Evolutionary conservation across 345 rosid genomes (phyloP).

Genomic region (Limnanthes douglasii): DNA sequence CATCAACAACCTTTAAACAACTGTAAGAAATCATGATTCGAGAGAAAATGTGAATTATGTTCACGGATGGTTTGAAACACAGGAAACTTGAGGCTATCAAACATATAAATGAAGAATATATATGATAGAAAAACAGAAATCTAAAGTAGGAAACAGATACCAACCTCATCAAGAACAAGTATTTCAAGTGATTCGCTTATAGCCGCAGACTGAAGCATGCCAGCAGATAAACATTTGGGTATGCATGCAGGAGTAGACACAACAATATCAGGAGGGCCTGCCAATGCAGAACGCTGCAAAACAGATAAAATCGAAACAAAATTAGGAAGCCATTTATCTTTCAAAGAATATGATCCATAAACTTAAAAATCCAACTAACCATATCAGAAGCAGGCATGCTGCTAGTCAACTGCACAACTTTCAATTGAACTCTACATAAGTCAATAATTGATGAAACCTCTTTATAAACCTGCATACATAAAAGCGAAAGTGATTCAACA

Average conservation of each 20-base stretch:
- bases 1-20: constrained; percentile 10
- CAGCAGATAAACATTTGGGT: constrained; percentile 60
- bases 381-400: constrained; percentile 58
- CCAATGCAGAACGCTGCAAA: constrained; percentile 56
- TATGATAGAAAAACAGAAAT: neutral
- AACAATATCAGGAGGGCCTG: constrained; percentile 61
- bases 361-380: constrained; percentile 23
- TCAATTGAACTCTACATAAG: constrained; percentile 62
- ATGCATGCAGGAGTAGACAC: constrained; percentile 79
- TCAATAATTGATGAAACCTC: constrained; percentile 56
- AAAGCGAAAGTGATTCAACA: neutral
- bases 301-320: neutral
- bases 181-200: constrained; percentile 56
- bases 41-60: neutral
- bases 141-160: neutral
- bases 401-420: constrained; percentile 56
- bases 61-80: neutral
- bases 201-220: constrained; percentile 41
- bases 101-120: neutral
- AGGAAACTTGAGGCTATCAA: neutral
- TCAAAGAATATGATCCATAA: neutral
- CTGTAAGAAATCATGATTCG: neutral
- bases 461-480: constrained; percentile 32
- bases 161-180: constrained; percentile 90
- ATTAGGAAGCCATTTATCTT: neutral